Evolutionary conservation across 371 early-diverging fungal genomes (phyloP).

Genomic region (Mortierella sp.): DNA sequence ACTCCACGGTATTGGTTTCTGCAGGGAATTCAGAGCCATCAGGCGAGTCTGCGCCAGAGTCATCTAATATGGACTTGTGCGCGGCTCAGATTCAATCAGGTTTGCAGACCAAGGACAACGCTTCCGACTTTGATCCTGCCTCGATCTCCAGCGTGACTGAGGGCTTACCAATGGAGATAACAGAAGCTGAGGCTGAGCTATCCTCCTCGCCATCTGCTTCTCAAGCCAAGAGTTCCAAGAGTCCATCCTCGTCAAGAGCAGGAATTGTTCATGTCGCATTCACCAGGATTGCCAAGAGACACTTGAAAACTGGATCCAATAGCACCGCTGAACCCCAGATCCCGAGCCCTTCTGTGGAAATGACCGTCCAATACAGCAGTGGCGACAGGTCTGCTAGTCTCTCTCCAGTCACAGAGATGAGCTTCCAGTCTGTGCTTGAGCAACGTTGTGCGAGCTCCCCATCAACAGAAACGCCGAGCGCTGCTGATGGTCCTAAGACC

Average conservation of each 20-base stretch:
- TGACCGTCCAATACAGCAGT: background rate
- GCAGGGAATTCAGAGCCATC: background rate
- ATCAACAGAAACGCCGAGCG: too few species aligned
- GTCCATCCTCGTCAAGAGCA: slow-evolving; percentile 3
- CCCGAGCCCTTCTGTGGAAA: background rate
- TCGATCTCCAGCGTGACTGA: slow-evolving; percentile 5
- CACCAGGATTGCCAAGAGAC: slow-evolving; percentile 11
- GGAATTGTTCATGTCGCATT: slow-evolving; percentile 21
- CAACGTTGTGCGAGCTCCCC: slow-evolving; percentile 2
- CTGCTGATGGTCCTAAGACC: background rate
- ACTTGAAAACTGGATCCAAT: background rate
- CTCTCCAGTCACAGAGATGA: slow-evolving; percentile 14
- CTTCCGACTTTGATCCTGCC: too few species aligned
- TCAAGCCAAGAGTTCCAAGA: background rate
- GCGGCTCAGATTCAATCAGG: too few species aligned
- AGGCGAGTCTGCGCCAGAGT: too few species aligned
- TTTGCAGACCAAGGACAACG: too few species aligned
- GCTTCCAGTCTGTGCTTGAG: slow-evolving; percentile 8
- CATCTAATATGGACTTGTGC: too few species aligned
- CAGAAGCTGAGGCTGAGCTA: slow-evolving; percentile 17
- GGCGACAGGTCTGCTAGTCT: slow-evolving; percentile 5
- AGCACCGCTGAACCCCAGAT: background rate
- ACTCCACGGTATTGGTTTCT: too few species aligned
- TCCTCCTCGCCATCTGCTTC: slow-evolving; percentile 17
- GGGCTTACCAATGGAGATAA: slow-evolving; percentile 1